Conservation (phyloP, 2,329 filamentous ascomycete species). For the Ascochyta lentis region DNA sequence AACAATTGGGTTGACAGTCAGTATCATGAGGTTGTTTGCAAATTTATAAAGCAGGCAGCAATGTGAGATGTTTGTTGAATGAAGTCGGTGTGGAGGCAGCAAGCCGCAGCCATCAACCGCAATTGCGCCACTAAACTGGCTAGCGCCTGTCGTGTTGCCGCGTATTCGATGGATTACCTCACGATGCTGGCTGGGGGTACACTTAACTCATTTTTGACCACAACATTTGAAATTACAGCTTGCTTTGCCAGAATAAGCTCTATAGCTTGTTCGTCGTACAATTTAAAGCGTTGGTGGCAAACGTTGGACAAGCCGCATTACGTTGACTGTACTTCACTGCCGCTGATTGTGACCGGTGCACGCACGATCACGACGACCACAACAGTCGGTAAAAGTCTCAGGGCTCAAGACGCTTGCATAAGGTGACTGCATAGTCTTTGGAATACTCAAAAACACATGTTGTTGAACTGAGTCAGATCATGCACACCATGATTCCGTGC, state of each 20-base stretch:
- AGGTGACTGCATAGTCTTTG: not conserved
- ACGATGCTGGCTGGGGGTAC: not conserved
- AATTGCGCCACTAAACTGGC: not conserved
- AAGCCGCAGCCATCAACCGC: conserved; percentile 10
- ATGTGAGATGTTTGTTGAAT: not conserved
- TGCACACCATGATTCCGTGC: not conserved
- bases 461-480: not conserved
- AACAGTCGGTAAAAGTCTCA: not conserved
- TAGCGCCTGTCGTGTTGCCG: conserved; percentile 4
- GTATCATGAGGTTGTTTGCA: conserved; percentile 23
- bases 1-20: conserved; percentile 10
- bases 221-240: not conserved
- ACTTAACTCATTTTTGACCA: not conserved
- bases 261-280: not conserved
- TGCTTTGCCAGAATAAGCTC: not conserved
- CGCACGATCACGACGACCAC: not conserved
- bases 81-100: conserved; percentile 15
- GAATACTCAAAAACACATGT: not conserved
- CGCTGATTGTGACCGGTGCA: not conserved
- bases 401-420: not conserved
- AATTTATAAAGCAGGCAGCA: conserved; percentile 10
- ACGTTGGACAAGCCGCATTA: not conserved
- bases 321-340: not conserved
- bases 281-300: not conserved
- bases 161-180: conserved; percentile 5